phyloP scores from a whole-genome alignment of 495 filamentous ascomycete genomes.

The Bacidia gigantensis region DNA sequence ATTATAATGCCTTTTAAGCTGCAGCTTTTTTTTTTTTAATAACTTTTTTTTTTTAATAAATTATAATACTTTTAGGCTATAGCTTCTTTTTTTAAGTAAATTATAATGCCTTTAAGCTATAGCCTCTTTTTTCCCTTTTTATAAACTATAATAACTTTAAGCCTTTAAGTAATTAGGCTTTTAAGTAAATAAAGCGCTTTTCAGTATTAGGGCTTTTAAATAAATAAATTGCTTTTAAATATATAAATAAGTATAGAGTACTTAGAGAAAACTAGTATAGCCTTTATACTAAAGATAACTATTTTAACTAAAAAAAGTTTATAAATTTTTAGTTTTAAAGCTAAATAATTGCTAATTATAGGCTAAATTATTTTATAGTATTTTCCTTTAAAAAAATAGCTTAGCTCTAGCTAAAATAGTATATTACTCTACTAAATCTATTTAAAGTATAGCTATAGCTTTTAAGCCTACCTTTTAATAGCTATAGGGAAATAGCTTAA shows the following conservation, averaged over 20 bases:
- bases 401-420: neutral
- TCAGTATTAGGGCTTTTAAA: neutral
- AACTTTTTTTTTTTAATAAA: too few relatives aligned
- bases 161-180: neutral
- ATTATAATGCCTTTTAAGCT: too few relatives aligned
- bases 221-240: too few relatives aligned
- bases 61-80: too few relatives aligned
- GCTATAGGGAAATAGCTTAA: neutral
- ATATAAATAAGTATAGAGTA: too few relatives aligned
- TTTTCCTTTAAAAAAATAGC: constrained; percentile 8
- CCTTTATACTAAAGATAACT: neutral
- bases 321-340: neutral
- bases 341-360: neutral
- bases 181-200: neutral
- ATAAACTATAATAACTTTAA: too few relatives aligned
- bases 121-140: too few relatives aligned
- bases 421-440: neutral
- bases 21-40: neutral
- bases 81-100: too few relatives aligned
- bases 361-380: too few relatives aligned
- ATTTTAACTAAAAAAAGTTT: neutral
- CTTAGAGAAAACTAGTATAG: too few relatives aligned
- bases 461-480: neutral
- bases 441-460: neutral
- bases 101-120: too few relatives aligned